Evolutionary conservation across 1,284 basidiomycete genomes (phyloP).

Genomic region (Ustilago curta): DNA sequence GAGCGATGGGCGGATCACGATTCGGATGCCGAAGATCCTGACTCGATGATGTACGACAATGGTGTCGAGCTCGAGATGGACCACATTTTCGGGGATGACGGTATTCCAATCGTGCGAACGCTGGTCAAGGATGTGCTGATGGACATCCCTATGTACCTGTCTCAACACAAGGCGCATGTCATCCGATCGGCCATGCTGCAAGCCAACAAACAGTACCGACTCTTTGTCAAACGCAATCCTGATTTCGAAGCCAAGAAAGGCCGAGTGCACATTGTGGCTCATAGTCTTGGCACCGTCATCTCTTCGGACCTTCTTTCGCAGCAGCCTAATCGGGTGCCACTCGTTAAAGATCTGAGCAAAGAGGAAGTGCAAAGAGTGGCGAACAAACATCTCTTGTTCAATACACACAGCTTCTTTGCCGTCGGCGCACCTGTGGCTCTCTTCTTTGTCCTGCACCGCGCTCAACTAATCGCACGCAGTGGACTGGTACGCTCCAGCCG

Average conservation of each 20-base stretch:
- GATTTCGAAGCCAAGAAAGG: constrained; percentile 69
- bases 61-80: constrained; percentile 70
- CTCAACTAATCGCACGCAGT: constrained; percentile 73
- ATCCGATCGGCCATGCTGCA: constrained; percentile 71
- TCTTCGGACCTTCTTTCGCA: constrained; percentile 73
- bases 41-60: constrained; percentile 53
- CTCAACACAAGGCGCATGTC: constrained; percentile 73
- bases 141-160: constrained; percentile 71
- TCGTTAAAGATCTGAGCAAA: constrained; percentile 22
- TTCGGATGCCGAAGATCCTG: constrained; percentile 39
- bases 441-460: constrained; percentile 73
- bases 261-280: constrained; percentile 71
- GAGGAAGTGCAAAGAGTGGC: constrained; percentile 25
- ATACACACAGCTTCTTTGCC: constrained; percentile 72
- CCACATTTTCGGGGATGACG: constrained; percentile 48
- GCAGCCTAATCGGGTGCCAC: constrained; percentile 72
- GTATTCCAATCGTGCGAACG: constrained; percentile 57
- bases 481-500: constrained; percentile 72
- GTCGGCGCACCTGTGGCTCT: constrained; percentile 74
- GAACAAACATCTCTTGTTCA: constrained; percentile 63
- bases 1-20: constrained; percentile 69
- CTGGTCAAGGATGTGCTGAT: constrained; percentile 70
- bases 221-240: constrained; percentile 74
- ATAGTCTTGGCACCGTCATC: constrained; percentile 73
- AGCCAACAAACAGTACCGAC: constrained; percentile 71